Evolutionary conservation across 768 basidiomycete genomes (phyloP).

Genomic region (Rhodotorula diobovata): DNA sequence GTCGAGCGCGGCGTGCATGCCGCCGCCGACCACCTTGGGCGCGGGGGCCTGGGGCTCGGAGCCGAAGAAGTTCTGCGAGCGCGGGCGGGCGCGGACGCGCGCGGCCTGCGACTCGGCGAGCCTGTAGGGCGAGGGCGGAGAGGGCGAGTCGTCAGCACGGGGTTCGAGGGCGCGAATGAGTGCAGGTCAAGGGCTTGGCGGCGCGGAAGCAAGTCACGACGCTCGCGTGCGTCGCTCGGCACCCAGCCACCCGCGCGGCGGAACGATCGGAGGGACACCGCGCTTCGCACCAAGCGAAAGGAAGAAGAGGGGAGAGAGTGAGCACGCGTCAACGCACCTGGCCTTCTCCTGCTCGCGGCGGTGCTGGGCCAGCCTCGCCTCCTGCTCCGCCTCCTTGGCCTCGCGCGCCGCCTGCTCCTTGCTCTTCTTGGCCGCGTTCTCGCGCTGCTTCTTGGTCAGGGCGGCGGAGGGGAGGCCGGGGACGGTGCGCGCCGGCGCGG

Average conservation of each 20-base stretch:
- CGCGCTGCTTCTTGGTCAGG: constrained; percentile 35
- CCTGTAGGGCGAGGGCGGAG: not conserved
- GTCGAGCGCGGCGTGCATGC: constrained; percentile 18
- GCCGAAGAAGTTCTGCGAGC: constrained; percentile 30
- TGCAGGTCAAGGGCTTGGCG: too few relatives aligned
- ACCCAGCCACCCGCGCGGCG: too few relatives aligned
- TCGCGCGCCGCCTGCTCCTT: constrained; percentile 19
- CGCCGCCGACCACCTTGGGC: constrained; percentile 13
- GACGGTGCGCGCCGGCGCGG: not conserved
- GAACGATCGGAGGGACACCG: too few relatives aligned
- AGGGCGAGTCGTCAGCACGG: not conserved
- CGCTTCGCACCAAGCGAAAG: not conserved
- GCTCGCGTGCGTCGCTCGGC: too few relatives aligned
- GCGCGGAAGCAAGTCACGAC: too few relatives aligned
- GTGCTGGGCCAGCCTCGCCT: constrained; percentile 21
- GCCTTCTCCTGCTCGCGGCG: constrained; percentile 23
- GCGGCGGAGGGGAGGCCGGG: constrained; percentile 12
- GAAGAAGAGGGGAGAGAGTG: not conserved
- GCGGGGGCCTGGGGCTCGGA: constrained; percentile 1
- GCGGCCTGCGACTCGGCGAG: constrained; percentile 15
- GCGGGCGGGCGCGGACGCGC: constrained; percentile 13
- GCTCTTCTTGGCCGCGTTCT: constrained; percentile 30
- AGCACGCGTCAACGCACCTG: constrained; percentile 12
- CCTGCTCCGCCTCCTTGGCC: constrained; percentile 21
- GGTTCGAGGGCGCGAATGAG: not conserved